phyloP scores from a whole-genome alignment of 192 early-diverging fungal species.

The Coemansia sp. region DNA sequence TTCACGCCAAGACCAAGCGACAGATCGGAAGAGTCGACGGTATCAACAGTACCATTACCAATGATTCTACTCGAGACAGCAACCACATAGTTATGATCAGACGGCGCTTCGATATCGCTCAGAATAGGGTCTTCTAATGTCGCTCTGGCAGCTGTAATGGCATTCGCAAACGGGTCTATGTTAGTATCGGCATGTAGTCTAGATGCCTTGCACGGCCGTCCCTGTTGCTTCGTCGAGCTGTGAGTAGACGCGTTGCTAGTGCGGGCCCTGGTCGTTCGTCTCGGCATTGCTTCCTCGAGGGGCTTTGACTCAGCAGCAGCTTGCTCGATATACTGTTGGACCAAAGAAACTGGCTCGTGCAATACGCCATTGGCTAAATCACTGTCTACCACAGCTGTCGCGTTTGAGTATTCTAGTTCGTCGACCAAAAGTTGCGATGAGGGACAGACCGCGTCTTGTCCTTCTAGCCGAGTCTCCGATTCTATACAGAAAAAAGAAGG shows the following conservation, averaged over 20 bases:
- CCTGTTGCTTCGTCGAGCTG: neutral
- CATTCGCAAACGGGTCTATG: neutral
- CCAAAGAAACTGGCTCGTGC: neutral
- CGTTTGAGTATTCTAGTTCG: neutral
- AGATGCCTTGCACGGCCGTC: neutral
- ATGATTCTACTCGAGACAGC: neutral
- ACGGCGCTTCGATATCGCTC: neutral
- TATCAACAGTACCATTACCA: neutral
- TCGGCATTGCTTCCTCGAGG: neutral
- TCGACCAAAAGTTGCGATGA: neutral
- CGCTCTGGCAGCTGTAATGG: conserved; percentile 2
- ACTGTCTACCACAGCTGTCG: neutral
- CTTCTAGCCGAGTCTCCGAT: neutral
- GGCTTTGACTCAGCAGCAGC: neutral
- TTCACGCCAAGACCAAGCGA: neutral
- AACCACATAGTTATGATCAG: neutral
- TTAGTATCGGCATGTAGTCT: neutral
- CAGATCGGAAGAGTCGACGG: neutral
- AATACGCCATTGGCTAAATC: neutral
- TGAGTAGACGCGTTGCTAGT: conserved; percentile 1
- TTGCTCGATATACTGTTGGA: neutral
- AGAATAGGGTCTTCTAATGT: neutral
- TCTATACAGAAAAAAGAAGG: neutral
- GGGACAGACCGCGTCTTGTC: neutral
- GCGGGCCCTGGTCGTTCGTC: conserved; percentile 7